Evolutionary conservation across 1,139 yeast genomes (phyloP).

Genomic region (Yamadazyma triangularis): DNA sequence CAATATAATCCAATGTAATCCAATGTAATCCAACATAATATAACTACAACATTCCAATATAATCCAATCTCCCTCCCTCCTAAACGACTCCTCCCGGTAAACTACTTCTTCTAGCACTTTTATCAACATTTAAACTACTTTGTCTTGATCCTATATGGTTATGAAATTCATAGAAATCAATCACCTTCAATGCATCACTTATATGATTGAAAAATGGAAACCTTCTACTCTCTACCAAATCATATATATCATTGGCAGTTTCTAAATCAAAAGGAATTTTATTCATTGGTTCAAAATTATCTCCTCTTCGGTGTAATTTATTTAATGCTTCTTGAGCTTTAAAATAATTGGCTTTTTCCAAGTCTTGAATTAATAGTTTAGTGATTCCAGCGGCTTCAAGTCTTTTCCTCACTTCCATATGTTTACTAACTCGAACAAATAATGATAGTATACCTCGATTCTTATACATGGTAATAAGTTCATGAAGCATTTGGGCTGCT

Average conservation of each 20-base stretch:
- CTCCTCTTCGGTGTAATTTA: neutral
- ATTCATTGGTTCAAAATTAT: too few species aligned
- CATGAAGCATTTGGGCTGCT: constrained; percentile 72
- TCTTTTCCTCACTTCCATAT: constrained; percentile 25
- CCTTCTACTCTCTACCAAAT: constrained; percentile 23
- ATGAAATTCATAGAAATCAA: constrained; percentile 30
- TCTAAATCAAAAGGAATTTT: constrained; percentile 6
- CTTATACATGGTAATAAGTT: constrained; percentile 53
- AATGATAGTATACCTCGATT: constrained; percentile 56
- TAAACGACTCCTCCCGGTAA: too few species aligned
- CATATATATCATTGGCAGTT: constrained; percentile 14
- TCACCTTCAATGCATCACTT: constrained; percentile 38
- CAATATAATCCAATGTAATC: too few species aligned
- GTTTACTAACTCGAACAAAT: constrained; percentile 59
- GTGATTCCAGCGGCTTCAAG: constrained; percentile 30
- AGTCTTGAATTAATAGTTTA: constrained; percentile 20
- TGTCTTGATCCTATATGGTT: neutral
- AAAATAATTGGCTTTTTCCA: constrained; percentile 25
- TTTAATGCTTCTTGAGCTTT: constrained; percentile 15
- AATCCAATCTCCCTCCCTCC: too few species aligned
- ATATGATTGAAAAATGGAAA: constrained; percentile 39
- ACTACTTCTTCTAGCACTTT: constrained; percentile 1
- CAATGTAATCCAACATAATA: too few species aligned
- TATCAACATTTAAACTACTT: neutral
- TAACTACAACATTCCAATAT: too few species aligned